phyloP scores from a whole-genome alignment of 495 filamentous ascomycete genomes.

The Tetracladium setigerum region DNA sequence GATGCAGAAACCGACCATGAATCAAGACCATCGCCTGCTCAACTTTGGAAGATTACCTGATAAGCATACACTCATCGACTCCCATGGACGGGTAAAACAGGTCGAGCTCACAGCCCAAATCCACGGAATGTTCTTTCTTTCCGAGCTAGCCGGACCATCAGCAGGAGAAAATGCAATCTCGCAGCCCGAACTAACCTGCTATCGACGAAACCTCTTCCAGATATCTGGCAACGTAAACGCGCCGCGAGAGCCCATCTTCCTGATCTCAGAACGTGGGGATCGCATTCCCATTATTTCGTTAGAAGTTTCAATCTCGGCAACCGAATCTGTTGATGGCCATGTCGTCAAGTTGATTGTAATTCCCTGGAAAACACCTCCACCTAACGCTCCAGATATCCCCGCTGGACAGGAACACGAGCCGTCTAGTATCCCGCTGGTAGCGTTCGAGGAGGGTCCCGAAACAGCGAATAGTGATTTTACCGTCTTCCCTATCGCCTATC shows the following conservation, averaged over 20 bases:
- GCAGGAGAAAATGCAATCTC: constrained; percentile 55
- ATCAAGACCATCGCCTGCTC: constrained; percentile 49
- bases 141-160: constrained; percentile 65
- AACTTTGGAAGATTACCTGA: constrained; percentile 45
- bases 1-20: constrained; percentile 41
- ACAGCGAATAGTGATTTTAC: constrained; percentile 59
- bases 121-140: constrained; percentile 94
- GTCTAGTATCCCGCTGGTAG: constrained; percentile 64
- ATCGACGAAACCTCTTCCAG: constrained; percentile 87
- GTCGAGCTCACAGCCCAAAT: constrained; percentile 71
- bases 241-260: constrained; percentile 65
- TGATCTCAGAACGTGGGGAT: constrained; percentile 75
- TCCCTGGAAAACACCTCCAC: constrained; percentile 88
- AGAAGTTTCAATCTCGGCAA: constrained; percentile 81
- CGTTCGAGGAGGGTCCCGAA: constrained; percentile 46
- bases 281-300: constrained; percentile 71
- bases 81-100: constrained; percentile 45
- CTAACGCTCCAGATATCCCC: constrained; percentile 54
- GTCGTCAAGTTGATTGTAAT: constrained; percentile 88
- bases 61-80: constrained; percentile 49
- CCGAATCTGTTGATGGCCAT: constrained; percentile 84
- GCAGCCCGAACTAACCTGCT: constrained; percentile 82
- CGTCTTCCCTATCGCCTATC: constrained; percentile 87
- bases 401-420: constrained; percentile 48
- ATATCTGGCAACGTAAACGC: constrained; percentile 81